Evolutionary conservation across 2,329 filamentous ascomycete species (phyloP).

Genomic region (Cercospora citrullina): DNA sequence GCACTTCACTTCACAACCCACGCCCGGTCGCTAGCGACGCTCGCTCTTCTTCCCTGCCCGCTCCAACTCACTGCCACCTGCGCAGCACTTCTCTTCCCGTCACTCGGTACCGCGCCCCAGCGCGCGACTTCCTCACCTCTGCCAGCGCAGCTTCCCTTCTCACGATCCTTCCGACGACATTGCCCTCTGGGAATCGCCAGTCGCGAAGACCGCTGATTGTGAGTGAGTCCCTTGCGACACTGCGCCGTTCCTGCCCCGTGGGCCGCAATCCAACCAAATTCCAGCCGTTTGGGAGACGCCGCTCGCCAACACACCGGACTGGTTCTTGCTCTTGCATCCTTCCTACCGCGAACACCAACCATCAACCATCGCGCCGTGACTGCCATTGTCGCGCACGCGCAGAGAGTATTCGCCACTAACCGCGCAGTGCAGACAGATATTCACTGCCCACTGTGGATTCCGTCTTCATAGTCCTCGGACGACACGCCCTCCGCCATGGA

Average conservation of each 20-base stretch:
- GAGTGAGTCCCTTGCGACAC: conserved; percentile 17
- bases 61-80: not conserved
- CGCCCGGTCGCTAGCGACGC: not conserved
- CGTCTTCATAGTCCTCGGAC: not conserved
- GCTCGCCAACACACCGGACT: conserved; percentile 22
- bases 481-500: conserved; percentile 15
- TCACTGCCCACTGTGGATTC: not conserved
- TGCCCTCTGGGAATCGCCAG: not conserved
- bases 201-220: conserved; percentile 4
- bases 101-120: not conserved
- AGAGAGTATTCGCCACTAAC: not conserved
- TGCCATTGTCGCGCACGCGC: not conserved
- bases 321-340: conserved; percentile 11
- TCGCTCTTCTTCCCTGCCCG: not conserved
- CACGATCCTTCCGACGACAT: not conserved
- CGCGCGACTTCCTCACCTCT: not conserved
- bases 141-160: not conserved
- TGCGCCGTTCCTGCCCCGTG: conserved; percentile 10
- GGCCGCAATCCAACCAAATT: conserved; percentile 11
- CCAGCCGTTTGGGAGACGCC: conserved; percentile 13
- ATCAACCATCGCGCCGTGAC: conserved; percentile 8
- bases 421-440: not conserved
- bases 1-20: not conserved
- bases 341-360: conserved; percentile 8
- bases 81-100: not conserved